Conservation (phyloP, 2,329 filamentous ascomycete genomes). For the Neophaeococcomyces mojaviensis region DNA sequence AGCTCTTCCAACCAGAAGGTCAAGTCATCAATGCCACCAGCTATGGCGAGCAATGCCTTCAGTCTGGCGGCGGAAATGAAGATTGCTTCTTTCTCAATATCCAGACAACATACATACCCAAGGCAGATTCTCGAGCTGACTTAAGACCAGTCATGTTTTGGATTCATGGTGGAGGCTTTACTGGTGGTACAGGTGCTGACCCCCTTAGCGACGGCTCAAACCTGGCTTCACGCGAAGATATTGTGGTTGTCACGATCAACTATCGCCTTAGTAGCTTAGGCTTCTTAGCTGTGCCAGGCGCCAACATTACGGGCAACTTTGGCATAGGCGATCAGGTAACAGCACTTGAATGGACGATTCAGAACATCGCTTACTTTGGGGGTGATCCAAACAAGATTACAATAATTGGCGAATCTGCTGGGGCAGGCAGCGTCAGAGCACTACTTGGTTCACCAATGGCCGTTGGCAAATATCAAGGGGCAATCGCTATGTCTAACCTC, state of each 20-base stretch:
- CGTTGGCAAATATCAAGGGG: constrained; percentile 17
- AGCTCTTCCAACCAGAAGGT: constrained; percentile 38
- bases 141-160: constrained; percentile 45
- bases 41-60: constrained; percentile 41
- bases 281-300: constrained; percentile 51
- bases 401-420: constrained; percentile 42
- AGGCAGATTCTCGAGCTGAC: constrained; percentile 30
- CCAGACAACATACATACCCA: constrained; percentile 39
- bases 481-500: constrained; percentile 40
- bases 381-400: constrained; percentile 41
- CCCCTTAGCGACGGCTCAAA: background rate
- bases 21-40: constrained; percentile 39
- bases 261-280: constrained; percentile 53
- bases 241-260: constrained; percentile 54
- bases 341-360: constrained; percentile 41
- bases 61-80: constrained; percentile 34
- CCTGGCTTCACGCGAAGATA: constrained; percentile 46
- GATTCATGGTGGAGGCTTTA: constrained; percentile 53
- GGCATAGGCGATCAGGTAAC: constrained; percentile 47
- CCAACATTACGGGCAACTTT: constrained; percentile 48
- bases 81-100: constrained; percentile 46
- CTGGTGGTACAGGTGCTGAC: constrained; percentile 32
- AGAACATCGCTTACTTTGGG: constrained; percentile 41
- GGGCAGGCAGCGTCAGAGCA: constrained; percentile 50
- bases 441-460: constrained; percentile 37